Conservation (phyloP, 179 eudicot species). For the Drosera spatulata region DNA sequence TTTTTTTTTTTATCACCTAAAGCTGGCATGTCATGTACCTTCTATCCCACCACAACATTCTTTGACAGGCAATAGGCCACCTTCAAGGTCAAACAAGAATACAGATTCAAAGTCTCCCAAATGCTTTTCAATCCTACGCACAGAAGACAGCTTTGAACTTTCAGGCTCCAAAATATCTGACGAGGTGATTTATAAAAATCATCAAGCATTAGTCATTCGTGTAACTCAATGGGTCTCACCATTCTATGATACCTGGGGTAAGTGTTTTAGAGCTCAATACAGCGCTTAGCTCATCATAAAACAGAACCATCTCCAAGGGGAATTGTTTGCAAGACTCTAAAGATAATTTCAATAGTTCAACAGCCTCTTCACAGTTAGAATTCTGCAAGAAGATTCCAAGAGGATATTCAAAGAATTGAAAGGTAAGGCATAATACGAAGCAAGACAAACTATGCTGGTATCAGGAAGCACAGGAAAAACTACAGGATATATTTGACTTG, state of each 20-base stretch:
- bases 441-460: background rate
- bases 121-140: conserved; percentile 38
- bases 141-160: background rate
- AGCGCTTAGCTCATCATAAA: conserved; percentile 42
- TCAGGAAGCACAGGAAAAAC: background rate
- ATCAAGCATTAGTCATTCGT: background rate
- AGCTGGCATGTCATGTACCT: conserved; percentile 14
- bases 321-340: conserved; percentile 46
- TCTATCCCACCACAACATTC: conserved; percentile 30
- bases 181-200: background rate
- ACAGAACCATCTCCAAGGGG: conserved; percentile 32
- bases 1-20: too few relatives aligned
- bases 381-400: conserved; percentile 23
- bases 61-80: conserved; percentile 20
- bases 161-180: background rate
- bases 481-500: too few relatives aligned
- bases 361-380: conserved; percentile 34
- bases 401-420: conserved; percentile 1
- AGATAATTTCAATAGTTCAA: conserved; percentile 39
- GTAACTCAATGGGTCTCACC: conserved; percentile 21
- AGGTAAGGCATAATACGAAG: background rate
- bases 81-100: conserved; percentile 36
- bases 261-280: conserved; percentile 23
- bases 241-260: conserved; percentile 36
- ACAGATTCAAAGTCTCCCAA: conserved; percentile 44